Evolutionary conservation across 78 protist genomes (phyloP), one percentile per base, ranked within the genome.

Genomic region (Dictyostelium firmibasis): DNA sequence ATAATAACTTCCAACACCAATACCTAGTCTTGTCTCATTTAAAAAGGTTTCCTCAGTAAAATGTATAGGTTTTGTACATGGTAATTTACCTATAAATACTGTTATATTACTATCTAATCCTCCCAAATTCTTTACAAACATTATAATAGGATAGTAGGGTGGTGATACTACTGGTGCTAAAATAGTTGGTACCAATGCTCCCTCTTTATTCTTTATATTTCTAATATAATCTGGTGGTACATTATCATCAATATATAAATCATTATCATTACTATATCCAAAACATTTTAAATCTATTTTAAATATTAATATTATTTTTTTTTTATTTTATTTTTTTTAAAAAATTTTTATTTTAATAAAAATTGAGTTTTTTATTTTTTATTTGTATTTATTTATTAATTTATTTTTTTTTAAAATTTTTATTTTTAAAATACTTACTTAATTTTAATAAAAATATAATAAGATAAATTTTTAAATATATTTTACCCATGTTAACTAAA

Each of bases 111-210:
- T 44, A 57, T 38, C 1, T 18, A 13, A 50, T 8, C 31, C n/a
- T 13, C 86, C 86, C 27, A 82, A 82, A 60, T 82, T 82, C 18
- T 60, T 57, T 44, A 70, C 86, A 33, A 16, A 27, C 33, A 82
- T 82, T 35, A 35, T 23, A 4, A 82, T 20, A 2, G 50, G 50
- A 25, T 77, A 35, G 41, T 77, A 77, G 1, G 83, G 83, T 41
- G 27, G 18, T 77, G 64, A 16, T 7, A 23, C 18, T 23, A 41
- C 60, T 41, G 83, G 83, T 38, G 27, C 23, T 11, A 77, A 11
- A 3, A 77, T 77, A 8, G 43, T 33, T 6, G 83, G 83, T 77
- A 77, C 11, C 23, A 77, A 23, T 41, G 83, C 33, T 2, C 41
- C 36, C 6, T 16, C 35, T 23, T 43, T 43, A 23, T 72, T 72